Conservation (phyloP, 805 yeast species). For the Deakozyma indianensis region DNA sequence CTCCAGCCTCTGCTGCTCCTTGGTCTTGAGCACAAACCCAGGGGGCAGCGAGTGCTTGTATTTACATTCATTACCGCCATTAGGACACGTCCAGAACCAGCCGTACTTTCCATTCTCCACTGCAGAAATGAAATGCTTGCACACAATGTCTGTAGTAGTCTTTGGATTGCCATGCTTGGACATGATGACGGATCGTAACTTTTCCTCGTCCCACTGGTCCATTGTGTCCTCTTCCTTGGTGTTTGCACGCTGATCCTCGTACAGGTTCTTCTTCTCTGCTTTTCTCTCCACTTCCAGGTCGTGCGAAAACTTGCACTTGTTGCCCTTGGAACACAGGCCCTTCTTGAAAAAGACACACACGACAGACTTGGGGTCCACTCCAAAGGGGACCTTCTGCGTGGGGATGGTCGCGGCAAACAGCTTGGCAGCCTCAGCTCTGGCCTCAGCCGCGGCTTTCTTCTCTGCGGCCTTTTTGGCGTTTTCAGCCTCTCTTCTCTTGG, state of each 20-base stretch:
- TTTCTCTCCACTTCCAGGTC: conserved; percentile 76
- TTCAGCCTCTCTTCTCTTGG: conserved; percentile 65
- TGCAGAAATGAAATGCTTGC: conserved; percentile 90
- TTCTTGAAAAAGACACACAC: conserved; percentile 81
- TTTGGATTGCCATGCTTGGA: conserved; percentile 92
- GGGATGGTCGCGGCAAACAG: conserved; percentile 52
- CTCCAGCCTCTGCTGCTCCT: conserved; percentile 86
- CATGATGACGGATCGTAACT: conserved; percentile 67
- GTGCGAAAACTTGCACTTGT: conserved; percentile 82
- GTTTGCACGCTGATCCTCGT: conserved; percentile 74
- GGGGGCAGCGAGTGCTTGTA: conserved; percentile 93
- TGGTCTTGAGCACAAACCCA: conserved; percentile 92
- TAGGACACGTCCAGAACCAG: conserved; percentile 98
- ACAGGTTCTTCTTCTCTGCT: conserved; percentile 79
- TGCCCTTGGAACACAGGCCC: conserved; percentile 55
- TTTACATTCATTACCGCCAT: conserved; percentile 84
- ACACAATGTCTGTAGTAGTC: conserved; percentile 88
- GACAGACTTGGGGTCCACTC: conserved; percentile 93
- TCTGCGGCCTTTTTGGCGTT: conserved; percentile 53
- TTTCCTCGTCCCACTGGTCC: conserved; percentile 97
- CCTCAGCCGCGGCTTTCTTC: conserved; percentile 82
- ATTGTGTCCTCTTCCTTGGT: conserved; percentile 69
- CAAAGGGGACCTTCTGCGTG: conserved; percentile 81
- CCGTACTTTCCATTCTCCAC: conserved; percentile 96
- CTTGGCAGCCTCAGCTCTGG: conserved; percentile 74